Evolutionary conservation across 2,329 filamentous ascomycete species (phyloP).

Genomic region (Trichoderma endophyticum): DNA sequence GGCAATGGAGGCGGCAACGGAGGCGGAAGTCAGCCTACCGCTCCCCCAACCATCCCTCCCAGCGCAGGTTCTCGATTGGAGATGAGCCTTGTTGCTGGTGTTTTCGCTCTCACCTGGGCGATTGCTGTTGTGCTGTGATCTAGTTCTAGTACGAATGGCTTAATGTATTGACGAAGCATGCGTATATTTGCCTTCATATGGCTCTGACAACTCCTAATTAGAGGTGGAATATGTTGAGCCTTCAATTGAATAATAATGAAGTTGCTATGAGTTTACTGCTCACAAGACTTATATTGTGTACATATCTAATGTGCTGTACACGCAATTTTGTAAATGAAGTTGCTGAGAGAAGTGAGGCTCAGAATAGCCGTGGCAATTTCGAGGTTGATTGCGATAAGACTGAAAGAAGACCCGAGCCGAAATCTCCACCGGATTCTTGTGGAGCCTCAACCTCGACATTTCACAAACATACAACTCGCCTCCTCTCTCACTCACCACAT

Average conservation of each 20-base stretch:
- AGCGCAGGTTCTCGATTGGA: slow-evolving; percentile 24
- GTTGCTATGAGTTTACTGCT: not conserved
- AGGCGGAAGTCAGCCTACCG: slow-evolving; percentile 11
- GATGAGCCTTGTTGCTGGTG: slow-evolving; percentile 25
- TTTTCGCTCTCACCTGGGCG: slow-evolving; percentile 27
- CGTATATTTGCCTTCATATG: not conserved
- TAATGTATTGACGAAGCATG: not conserved
- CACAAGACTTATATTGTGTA: not conserved
- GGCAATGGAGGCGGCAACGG: slow-evolving; percentile 14
- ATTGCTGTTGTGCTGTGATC: slow-evolving; percentile 25
- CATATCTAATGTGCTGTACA: not conserved
- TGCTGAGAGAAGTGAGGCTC: not conserved
- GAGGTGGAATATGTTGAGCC: not conserved
- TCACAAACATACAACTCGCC: not conserved
- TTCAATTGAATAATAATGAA: not conserved
- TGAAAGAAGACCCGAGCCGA: not conserved
- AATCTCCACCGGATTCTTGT: not conserved
- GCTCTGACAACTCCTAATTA: not conserved
- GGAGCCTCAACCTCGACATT: slow-evolving; percentile 3
- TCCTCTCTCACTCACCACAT: not conserved
- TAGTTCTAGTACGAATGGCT: not conserved
- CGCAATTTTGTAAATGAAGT: not conserved
- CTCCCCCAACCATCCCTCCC: slow-evolving; percentile 17
- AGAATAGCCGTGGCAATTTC: not conserved
- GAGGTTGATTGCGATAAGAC: not conserved